Percentiles rank a stretch among this genome's conserved stretches.
Evolutionary conservation across 306 rosid genomes (phyloP).

Genomic region (Datisca glomerata): DNA sequence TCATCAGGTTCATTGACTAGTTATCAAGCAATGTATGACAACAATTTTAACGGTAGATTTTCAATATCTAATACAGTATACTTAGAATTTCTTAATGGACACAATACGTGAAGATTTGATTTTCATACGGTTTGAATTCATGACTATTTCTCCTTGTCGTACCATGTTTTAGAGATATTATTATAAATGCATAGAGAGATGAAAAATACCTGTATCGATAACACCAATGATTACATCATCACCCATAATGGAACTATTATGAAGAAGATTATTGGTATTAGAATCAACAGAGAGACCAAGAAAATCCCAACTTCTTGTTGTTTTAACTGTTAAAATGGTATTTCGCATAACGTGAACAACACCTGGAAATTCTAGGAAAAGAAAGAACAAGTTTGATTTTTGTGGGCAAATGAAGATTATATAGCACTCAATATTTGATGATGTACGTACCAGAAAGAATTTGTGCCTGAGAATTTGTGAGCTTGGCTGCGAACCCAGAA

Average conservation of each 20-base stretch:
- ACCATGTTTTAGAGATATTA: too few relatives aligned
- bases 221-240: slow-evolving; percentile 28
- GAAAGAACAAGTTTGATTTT: slow-evolving; percentile 2
- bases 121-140: too few relatives aligned
- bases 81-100: too few relatives aligned
- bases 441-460: slow-evolving; percentile 14
- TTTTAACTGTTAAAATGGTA: slow-evolving; percentile 23
- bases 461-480: slow-evolving; percentile 24
- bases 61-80: too few relatives aligned
- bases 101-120: too few relatives aligned
- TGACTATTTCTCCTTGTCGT: too few relatives aligned
- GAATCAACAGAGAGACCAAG: slow-evolving; percentile 23
- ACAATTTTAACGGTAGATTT: too few relatives aligned
- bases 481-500: slow-evolving; percentile 29
- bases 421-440: too few relatives aligned
- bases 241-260: slow-evolving; percentile 24
- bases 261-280: slow-evolving; percentile 11
- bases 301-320: slow-evolving; percentile 45
- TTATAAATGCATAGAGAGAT: too few relatives aligned
- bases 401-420: not conserved
- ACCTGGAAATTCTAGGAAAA: slow-evolving; percentile 19
- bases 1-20: too few relatives aligned
- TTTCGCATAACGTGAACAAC: slow-evolving; percentile 32
- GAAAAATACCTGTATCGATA: slow-evolving; percentile 12
- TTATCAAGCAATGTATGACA: too few relatives aligned